These are phyloP conservation scores for Blastobotrys apis DNA, from an alignment of 1,139 yeast genomes.

Conservation along the genomic window DNA sequence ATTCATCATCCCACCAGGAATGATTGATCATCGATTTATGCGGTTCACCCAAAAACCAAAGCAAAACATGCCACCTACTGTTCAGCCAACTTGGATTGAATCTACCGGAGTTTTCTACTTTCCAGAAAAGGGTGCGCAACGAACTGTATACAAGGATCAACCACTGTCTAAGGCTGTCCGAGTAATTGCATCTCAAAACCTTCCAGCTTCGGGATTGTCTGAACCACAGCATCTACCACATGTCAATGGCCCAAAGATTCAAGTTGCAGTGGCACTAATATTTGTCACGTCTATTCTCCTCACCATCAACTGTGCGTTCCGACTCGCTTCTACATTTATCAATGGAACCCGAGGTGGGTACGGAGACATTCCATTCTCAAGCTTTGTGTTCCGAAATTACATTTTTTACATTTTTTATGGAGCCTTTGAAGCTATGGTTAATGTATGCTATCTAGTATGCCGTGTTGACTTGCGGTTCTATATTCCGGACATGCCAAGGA, in stretches of 20 bases:
- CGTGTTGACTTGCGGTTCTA: conserved; percentile 74
- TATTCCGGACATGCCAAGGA: no score
- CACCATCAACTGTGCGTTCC: conserved; percentile 51
- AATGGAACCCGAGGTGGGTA: conserved; percentile 30
- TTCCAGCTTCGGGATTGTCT: conserved; percentile 38
- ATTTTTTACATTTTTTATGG: conserved; percentile 69
- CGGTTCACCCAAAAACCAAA: conserved; percentile 16
- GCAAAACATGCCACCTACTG: conserved; percentile 40
- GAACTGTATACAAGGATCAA: conserved; percentile 40
- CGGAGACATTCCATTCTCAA: conserved; percentile 29
- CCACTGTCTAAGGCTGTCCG: conserved; percentile 45
- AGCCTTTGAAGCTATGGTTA: conserved; percentile 53
- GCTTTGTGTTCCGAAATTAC: conserved; percentile 47
- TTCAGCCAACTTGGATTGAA: conserved; percentile 80
- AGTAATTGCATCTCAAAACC: conserved; percentile 40
- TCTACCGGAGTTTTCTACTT: conserved; percentile 48
- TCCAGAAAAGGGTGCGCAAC: conserved; percentile 27
- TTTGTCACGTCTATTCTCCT: conserved; percentile 50
- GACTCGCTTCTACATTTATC: conserved; percentile 53
- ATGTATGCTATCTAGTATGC: conserved; percentile 52
- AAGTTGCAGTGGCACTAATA: conserved; percentile 44
- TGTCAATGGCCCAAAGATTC: conserved; percentile 44
- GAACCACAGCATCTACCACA: conserved; percentile 33
- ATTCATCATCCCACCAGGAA: conserved; percentile 54
- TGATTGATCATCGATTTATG: conserved; percentile 45